phyloP scores from a whole-genome alignment of 2,329 filamentous ascomycete species.

The Parastagonospora avenae region DNA sequence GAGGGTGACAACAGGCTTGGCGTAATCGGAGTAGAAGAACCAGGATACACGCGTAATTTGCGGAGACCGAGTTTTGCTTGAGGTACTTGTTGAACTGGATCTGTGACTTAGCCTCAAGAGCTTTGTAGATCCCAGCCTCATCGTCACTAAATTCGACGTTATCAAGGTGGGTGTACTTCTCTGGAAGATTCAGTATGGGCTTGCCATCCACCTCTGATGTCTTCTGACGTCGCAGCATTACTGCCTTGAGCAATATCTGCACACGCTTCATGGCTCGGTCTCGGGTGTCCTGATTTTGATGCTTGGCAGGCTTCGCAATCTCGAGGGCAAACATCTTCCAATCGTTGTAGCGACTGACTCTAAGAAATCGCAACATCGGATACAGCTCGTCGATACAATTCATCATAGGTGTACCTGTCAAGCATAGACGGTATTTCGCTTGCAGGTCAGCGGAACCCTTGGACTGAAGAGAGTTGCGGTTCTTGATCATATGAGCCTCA shows the following conservation, averaged over 20 bases:
- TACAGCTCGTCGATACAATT: conserved; percentile 80
- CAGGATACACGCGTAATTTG: conserved; percentile 79
- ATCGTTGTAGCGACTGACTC: conserved; percentile 74
- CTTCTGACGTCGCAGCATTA: conserved; percentile 84
- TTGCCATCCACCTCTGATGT: conserved; percentile 77
- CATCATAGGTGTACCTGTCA: conserved; percentile 89
- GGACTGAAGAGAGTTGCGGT: conserved; percentile 66
- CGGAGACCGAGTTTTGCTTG: conserved; percentile 66
- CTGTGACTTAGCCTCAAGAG: conserved; percentile 69
- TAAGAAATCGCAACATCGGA: conserved; percentile 76
- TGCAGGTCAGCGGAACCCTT: conserved; percentile 64
- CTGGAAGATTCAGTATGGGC: conserved; percentile 72
- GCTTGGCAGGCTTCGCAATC: conserved; percentile 58
- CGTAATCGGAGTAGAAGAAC: conserved; percentile 80
- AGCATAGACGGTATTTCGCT: conserved; percentile 70
- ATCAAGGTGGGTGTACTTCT: conserved; percentile 65
- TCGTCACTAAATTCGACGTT: conserved; percentile 71
- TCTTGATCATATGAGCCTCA: conserved; percentile 83
- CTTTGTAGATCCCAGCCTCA: conserved; percentile 67
- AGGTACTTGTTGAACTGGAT: conserved; percentile 79
- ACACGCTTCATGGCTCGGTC: conserved; percentile 69
- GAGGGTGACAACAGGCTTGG: conserved; percentile 80
- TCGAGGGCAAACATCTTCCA: conserved; percentile 66
- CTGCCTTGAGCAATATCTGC: conserved; percentile 76
- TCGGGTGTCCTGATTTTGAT: conserved; percentile 34